Evolutionary conservation across 371 early-diverging fungal species (phyloP), one percentile per base, ranked within the genome.

Genomic region (Actinomortierella ambigua): DNA sequence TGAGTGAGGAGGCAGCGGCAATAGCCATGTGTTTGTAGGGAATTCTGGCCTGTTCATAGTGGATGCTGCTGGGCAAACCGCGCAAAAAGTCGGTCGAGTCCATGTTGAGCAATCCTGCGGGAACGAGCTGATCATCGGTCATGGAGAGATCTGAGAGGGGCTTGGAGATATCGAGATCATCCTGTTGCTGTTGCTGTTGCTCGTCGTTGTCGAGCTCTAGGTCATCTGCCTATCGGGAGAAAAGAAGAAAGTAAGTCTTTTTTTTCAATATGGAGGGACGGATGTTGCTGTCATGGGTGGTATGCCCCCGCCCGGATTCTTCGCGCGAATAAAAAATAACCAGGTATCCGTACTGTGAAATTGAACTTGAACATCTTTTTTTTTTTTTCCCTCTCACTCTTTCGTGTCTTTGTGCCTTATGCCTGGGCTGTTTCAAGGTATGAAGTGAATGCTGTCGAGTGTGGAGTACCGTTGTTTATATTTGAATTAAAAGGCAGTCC

Each of bases 301-400:
- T 34, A 11, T 34, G 4, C 34, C 11, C 34, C 34, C 11, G 34
- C 34, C 34, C 34, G 34, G 34, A 34, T 6, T 34, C 7, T 11
- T 6, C 11, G 11, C n/a, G 17, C 41, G 23, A 23, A 50, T 18
- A 11, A 20, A 28, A 1, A 47, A 28, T 29, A 14, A 24, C 28
- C 43, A 40, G 1, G 4, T 20, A 20, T 27, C 27, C 77, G 67
- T 82, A 79, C 86, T 18, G 86, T 80, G 61, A 86, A 86, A 63
- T 86, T 86, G 55, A 86, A 86, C 55, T 79, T 81, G 68, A 86
- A 86, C 73, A 73, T 73, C 23, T 46, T 58, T 22, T n/a, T n/a
- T n/a, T n/a, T n/a, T n/a, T n/a, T n/a, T n/a, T n/a, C n/a, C n/a
- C n/a, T n/a, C n/a, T n/a, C n/a, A n/a, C n/a, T n/a, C n/a, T n/a